A percentile compares a stretch with the other conserved stretches of the same genome.
phyloP scores from a whole-genome alignment of 164 flowering plant genomes.

The Aristolochia contorta region DNA sequence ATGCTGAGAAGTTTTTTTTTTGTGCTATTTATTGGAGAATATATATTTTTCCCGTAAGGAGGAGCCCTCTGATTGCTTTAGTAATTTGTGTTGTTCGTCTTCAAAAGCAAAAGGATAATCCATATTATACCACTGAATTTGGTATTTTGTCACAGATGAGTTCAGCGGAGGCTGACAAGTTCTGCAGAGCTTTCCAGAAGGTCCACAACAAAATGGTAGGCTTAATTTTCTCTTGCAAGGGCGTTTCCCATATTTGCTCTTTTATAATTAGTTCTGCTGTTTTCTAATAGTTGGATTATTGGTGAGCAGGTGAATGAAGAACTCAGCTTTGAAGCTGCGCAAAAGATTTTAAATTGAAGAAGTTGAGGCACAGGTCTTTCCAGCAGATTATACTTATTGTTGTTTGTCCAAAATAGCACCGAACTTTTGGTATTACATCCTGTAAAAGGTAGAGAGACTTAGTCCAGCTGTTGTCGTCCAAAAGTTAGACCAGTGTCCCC shows the following conservation, averaged over 20 bases:
- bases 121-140: background rate
- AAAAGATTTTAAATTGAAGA: constrained; percentile 18
- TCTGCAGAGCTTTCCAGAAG: constrained; percentile 37
- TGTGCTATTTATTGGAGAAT: background rate
- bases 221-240: background rate
- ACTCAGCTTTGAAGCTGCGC: constrained; percentile 30
- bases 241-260: background rate
- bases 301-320: constrained; percentile 30
- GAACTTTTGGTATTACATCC: no score
- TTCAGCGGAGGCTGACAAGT: constrained; percentile 34
- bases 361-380: background rate
- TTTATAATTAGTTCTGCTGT: background rate
- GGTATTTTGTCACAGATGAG: constrained; percentile 23
- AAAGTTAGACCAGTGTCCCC: no score
- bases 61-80: background rate
- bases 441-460: no score
- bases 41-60: background rate
- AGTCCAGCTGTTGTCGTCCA: no score
- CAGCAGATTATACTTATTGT: no score
- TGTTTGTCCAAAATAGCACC: no score
- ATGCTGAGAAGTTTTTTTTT: background rate
- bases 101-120: background rate
- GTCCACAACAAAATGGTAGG: constrained; percentile 41
- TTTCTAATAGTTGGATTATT: background rate
- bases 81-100: background rate